Evolutionary conservation across 2,329 filamentous ascomycete genomes (phyloP), one percentile per base, ranked within the genome.

Genomic region (Hysterium pulicare): DNA sequence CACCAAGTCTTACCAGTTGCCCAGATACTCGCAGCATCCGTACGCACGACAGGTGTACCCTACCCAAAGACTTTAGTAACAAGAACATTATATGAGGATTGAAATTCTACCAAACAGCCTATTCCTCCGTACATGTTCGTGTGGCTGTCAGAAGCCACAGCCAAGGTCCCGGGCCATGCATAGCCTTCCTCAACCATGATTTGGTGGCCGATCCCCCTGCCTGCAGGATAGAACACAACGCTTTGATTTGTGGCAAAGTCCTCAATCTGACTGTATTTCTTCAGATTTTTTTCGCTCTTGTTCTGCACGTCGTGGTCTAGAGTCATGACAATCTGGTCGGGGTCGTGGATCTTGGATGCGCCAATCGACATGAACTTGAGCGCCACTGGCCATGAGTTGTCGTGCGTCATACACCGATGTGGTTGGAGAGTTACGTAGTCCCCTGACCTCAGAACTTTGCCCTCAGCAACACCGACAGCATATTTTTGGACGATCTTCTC

Each of bases 401-500:
- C 86, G 69, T 95, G 90, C 0, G 87, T 90, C 86, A 95, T 90
- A 69, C 83, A 87, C 45, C 78, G 76, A 48, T 84, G 76, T 1
- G 87, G 87, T 19, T 74, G 71, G 9, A 95, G 74, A 0, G 79
- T 86, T 45, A 96, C 82, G 72, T 93, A 96, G 75, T 95, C 90
- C 59, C 90, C 90, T 4, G 79, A 74, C 56, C 77, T 78, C 57
- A 95, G 86, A 44, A 77, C 73, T 71, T 95, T 95, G 46, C 82
- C 87, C 9, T 80, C 66, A 1, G 86, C 69, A 1, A 95, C 77
- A 8, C 83, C 87, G n/a, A 90, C 76, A 0, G 88, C 78, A 66
- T 95, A 84, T 13, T 77, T 71, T 65, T 96, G 90, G 0, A 95
- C 84, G 45, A 96, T 95, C 74, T 95, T 95, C 66, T 96, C 90